Percentiles rank a stretch among this genome's conserved stretches.
Conservation (phyloP, 352 stramenopile species). For the Phytophthora meadii region DNA sequence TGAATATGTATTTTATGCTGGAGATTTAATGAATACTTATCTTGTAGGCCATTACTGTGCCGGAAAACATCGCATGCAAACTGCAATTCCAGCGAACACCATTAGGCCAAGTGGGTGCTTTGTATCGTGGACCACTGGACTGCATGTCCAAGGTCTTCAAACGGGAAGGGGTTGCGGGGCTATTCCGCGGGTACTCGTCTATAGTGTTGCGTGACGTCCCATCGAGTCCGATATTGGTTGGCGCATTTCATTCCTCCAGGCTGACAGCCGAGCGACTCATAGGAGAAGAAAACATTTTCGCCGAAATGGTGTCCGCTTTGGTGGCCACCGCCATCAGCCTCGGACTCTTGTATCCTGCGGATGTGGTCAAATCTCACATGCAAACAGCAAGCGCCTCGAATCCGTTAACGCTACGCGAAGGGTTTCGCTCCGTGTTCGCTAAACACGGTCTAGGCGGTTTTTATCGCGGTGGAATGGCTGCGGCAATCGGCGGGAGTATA, state of each 20-base stretch:
- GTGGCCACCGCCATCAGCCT: conserved; percentile 52
- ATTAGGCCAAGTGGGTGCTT: conserved; percentile 32
- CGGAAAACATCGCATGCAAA: conserved; percentile 83
- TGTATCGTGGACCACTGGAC: conserved; percentile 60
- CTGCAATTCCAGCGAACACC: conserved; percentile 66
- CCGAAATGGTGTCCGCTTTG: conserved; percentile 39
- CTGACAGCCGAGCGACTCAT: not conserved
- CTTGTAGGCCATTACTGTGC: conserved; percentile 63
- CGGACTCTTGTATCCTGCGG: conserved; percentile 77
- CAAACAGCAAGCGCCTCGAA: conserved; percentile 44
- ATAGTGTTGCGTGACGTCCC: conserved; percentile 81
- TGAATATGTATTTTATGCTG: too few relatives aligned
- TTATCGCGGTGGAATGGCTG: conserved; percentile 4
- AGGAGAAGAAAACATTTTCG: conserved; percentile 46
- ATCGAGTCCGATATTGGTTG: conserved; percentile 27
- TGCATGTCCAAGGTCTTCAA: conserved; percentile 59
- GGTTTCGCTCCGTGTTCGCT: conserved; percentile 54
- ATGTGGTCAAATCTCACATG: conserved; percentile 82
- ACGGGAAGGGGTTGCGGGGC: conserved; percentile 54
- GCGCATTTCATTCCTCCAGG: not conserved
- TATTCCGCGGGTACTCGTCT: conserved; percentile 78
- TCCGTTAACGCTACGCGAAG: conserved; percentile 42
- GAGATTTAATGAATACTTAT: not conserved
- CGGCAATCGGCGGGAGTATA: not conserved
- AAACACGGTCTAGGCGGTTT: conserved; percentile 51